Percentiles rank a stretch among this genome's conserved stretches.
phyloP scores from a whole-genome alignment of 2,329 filamentous ascomycete genomes.

The Sarocladium strictum region DNA sequence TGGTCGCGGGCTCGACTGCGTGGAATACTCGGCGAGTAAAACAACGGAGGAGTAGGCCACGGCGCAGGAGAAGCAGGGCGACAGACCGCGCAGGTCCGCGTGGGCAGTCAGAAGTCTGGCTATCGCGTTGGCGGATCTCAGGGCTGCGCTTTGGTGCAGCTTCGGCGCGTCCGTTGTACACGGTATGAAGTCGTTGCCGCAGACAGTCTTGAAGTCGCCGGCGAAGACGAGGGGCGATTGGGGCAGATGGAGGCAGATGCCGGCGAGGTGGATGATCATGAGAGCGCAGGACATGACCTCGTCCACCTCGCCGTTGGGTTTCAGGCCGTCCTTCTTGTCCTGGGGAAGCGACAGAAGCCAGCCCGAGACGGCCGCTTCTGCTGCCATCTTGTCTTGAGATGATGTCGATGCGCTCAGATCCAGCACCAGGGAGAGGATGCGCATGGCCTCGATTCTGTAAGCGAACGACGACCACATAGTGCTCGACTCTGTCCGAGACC shows the following conservation, averaged over 20 bases:
- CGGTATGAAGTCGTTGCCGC: constrained; percentile 6
- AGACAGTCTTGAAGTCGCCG: constrained; percentile 11
- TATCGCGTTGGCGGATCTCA: constrained; percentile 10
- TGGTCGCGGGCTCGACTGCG: constrained; percentile 1
- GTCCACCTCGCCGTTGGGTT: constrained; percentile 7
- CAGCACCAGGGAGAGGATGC: constrained; percentile 9
- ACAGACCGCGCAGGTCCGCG: constrained; percentile 4
- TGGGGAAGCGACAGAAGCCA: constrained; percentile 8
- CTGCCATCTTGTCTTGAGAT: constrained; percentile 2
- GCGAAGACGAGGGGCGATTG: constrained; percentile 6
- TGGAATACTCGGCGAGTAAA: constrained; percentile 10
- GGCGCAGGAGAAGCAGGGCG: constrained; percentile 11
- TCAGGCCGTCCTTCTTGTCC: constrained; percentile 9
- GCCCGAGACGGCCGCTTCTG: constrained; percentile 9
- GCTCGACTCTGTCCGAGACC: neutral
- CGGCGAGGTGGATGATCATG: constrained; percentile 11
- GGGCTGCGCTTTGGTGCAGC: constrained; percentile 8
- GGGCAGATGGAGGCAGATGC: constrained; percentile 10
- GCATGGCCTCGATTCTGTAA: constrained; percentile 11
- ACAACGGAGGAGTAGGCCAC: constrained; percentile 10
- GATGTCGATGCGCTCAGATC: constrained; percentile 1
- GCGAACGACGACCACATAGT: constrained; percentile 5
- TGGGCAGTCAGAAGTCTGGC: constrained; percentile 9
- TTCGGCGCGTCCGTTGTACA: constrained; percentile 4
- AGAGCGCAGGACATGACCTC: constrained; percentile 12